These are phyloP conservation scores for Fusarium sp. DNA, from an alignment of 2,329 filamentous ascomycete genomes.

Conservation along the genomic window DNA sequence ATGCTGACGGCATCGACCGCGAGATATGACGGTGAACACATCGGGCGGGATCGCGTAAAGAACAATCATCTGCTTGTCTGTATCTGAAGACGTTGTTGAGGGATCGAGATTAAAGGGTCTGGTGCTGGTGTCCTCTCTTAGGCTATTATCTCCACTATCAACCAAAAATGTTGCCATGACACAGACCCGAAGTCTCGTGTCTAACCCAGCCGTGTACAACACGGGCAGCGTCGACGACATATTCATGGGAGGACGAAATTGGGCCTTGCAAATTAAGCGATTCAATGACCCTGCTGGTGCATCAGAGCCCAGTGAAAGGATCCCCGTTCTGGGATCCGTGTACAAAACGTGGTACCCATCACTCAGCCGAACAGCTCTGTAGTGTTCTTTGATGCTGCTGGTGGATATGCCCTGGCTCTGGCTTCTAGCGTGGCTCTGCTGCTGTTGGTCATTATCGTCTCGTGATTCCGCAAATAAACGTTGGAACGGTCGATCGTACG, in stretches of 20 bases:
- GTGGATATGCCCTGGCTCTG: conserved; percentile 50
- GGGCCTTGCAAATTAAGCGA: conserved; percentile 68
- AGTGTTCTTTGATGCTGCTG: conserved; percentile 66
- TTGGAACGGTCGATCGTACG: conserved; percentile 23
- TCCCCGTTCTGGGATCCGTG: conserved; percentile 66
- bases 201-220: conserved; percentile 66
- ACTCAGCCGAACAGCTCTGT: conserved; percentile 71
- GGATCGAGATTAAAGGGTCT: conserved; percentile 6
- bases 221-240: conserved; percentile 54
- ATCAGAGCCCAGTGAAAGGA: conserved; percentile 71
- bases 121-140: conserved; percentile 1
- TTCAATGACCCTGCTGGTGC: conserved; percentile 62
- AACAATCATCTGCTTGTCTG: conserved; percentile 58
- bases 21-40: conserved; percentile 56
- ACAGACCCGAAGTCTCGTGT: conserved; percentile 67
- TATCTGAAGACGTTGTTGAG: conserved; percentile 1
- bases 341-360: conserved; percentile 75
- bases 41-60: conserved; percentile 72
- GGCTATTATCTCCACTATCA: conserved; percentile 23
- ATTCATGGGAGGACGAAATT: conserved; percentile 55
- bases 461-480: conserved; percentile 21
- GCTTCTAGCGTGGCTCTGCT: conserved; percentile 16
- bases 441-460: conserved; percentile 25
- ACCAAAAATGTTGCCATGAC: conserved; percentile 66
- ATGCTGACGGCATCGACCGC: conserved; percentile 12